phyloP scores from a whole-genome alignment of 805 yeast species.

The Hanseniaspora taiwanica region DNA sequence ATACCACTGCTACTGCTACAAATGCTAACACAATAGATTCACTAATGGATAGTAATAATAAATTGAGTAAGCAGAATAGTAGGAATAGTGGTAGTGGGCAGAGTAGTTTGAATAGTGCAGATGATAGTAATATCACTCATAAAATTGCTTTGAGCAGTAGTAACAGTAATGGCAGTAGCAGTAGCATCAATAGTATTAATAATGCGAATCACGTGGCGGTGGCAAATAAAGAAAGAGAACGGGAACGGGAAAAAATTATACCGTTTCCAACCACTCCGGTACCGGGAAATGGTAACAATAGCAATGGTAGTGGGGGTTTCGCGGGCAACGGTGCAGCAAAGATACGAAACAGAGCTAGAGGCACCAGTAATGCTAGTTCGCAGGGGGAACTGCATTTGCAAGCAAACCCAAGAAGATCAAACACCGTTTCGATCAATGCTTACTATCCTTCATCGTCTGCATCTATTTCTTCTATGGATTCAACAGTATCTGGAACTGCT shows the following conservation, averaged over 20 bases:
- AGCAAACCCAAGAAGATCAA: not conserved
- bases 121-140: not conserved
- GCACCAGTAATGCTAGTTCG: not conserved
- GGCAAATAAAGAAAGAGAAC: not conserved
- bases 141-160: not conserved
- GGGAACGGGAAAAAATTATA: not conserved
- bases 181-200: not conserved
- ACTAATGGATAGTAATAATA: too few species aligned
- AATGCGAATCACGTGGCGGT: not conserved
- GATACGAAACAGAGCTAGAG: not conserved
- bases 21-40: not conserved
- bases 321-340: too few species aligned
- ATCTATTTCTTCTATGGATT: slow-evolving; percentile 6
- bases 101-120: not conserved
- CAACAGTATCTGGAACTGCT: slow-evolving; percentile 7
- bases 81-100: not conserved
- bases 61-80: not conserved
- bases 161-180: not conserved
- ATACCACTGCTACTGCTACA: not conserved
- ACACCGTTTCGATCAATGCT: not conserved
- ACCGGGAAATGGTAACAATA: not conserved
- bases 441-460: not conserved
- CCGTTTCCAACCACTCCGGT: not conserved
- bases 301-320: not conserved
- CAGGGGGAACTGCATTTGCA: too few species aligned